These are phyloP conservation scores for Colletotrichum nymphaeae DNA, from an alignment of 2,329 filamentous ascomycete species.

Conservation along the genomic window DNA sequence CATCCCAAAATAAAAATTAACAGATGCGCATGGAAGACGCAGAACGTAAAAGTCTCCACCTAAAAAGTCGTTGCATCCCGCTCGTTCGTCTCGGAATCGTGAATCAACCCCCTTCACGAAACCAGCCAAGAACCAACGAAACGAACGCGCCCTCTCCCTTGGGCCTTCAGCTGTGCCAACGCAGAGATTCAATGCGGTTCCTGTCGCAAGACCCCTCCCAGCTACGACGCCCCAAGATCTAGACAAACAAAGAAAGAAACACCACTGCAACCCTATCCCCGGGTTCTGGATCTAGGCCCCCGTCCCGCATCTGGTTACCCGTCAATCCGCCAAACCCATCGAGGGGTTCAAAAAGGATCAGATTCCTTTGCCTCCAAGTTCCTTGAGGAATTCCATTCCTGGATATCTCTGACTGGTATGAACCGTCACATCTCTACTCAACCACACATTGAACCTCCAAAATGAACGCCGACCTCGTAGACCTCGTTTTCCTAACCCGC, in stretches of 20 bases:
- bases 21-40: neutral
- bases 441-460: neutral
- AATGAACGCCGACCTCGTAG: conserved; percentile 33
- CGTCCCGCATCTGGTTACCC: neutral
- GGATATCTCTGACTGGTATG: neutral
- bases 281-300: neutral
- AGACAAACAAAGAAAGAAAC: conserved; percentile 7
- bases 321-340: neutral
- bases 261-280: conserved; percentile 3
- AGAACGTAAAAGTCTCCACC: neutral
- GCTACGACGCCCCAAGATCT: neutral
- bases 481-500: conserved; percentile 34
- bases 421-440: neutral
- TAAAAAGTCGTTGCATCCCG: conserved; percentile 25
- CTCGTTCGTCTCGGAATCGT: neutral
- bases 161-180: neutral
- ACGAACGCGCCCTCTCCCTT: neutral
- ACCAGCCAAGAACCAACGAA: conserved; percentile 7
- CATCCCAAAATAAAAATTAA: conserved; percentile 4
- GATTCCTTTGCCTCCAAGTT: neutral
- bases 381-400: neutral
- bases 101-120: conserved; percentile 2
- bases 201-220: conserved; percentile 4
- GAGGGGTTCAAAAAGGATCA: neutral
- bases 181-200: conserved; percentile 10